phyloP scores from a whole-genome alignment of 805 yeast species.

The Wickerhamiella dianesei region DNA sequence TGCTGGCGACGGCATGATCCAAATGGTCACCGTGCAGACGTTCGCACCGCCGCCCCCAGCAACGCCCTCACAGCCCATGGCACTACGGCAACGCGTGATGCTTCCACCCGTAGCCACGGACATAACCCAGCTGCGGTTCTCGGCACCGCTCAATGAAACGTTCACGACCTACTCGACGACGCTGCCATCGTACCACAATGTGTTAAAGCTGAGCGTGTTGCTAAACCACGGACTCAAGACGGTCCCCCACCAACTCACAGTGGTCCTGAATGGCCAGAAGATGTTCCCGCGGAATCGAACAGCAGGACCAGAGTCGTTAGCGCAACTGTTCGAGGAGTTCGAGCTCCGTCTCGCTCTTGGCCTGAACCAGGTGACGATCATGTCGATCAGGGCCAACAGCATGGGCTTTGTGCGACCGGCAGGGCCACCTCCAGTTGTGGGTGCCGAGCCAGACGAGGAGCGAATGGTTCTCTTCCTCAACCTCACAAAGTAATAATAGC shows the following conservation, averaged over 20 bases:
- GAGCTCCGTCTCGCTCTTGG: constrained; percentile 26
- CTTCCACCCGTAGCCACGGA: constrained; percentile 17
- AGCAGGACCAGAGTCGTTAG: constrained; percentile 12
- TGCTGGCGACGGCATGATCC: constrained; percentile 15
- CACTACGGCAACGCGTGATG: constrained; percentile 5
- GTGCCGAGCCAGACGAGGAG: constrained; percentile 21
- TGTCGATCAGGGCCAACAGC: constrained; percentile 18
- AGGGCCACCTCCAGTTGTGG: constrained; percentile 22
- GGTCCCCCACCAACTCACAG: constrained; percentile 21
- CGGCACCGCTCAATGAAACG: constrained; percentile 16
- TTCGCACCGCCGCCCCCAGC: constrained; percentile 12
- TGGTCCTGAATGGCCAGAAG: constrained; percentile 23
- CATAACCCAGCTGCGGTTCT: constrained; percentile 17
- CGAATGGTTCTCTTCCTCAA: constrained; percentile 19
- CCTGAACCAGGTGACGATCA: constrained; percentile 25
- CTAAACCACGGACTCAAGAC: constrained; percentile 31
- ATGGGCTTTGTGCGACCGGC: constrained; percentile 17
- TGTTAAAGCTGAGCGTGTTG: constrained; percentile 33
- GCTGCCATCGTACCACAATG: constrained; percentile 36
- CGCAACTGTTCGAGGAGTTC: constrained; percentile 19
- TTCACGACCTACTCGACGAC: constrained; percentile 21
- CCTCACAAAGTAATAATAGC: constrained; percentile 20
- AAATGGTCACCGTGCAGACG: constrained; percentile 17
- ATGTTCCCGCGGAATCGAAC: constrained; percentile 9
- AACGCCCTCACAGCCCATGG: background rate